Evolutionary conservation across 176 grass and related monocot species (phyloP), one percentile per base, ranked within the genome.

Genomic region (Saccharum officinarum): DNA sequence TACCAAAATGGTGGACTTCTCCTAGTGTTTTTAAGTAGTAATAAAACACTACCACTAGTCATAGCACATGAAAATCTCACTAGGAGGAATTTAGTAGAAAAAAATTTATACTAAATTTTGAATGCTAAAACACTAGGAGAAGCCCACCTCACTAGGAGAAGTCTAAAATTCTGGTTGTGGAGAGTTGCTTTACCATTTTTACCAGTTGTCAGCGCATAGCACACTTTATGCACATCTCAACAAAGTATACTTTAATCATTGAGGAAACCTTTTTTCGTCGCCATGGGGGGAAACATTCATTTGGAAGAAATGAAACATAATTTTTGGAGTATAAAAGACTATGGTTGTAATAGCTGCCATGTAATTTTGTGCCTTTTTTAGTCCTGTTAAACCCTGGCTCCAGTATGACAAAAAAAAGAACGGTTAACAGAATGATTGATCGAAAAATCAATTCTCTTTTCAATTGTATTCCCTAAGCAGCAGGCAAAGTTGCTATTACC

Each of bases 401-500:
- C 46, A 74, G 12, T 79, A 39, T 67, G 59, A 74, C 6, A 28
- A 28, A 46, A 68, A 59, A 46, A 46, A 14, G 66, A 90, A 73
- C 17, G 8, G 20, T 49, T 33, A 86, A 33, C 59, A 55, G 37
- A 86, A 73, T 22, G 73, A 57, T 79, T 68, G 45, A 79, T 86
- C 26, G 23, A 20, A 64, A 79, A 40, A 87, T 75, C 25, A 79
- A 86, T 75, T 87, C 28, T 50, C 30, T 12, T 62, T 68, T 59
- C 38, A 9, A 75, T 69, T 38, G 66, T 50, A 75, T 75, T 90
- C 16, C 84, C 84, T 52, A 83, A 67, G 75, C 1, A 46, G 68
- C 68, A 87, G 68, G 84, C 60, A 80, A 80, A 68, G 69, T 83
- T 83, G 37, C 79, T 73, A 25, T 52, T 30, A n/a, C 4, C 7